phyloP scores from a whole-genome alignment of 2,329 filamentous ascomycete genomes.

The Aspergillus eucalypticola region DNA sequence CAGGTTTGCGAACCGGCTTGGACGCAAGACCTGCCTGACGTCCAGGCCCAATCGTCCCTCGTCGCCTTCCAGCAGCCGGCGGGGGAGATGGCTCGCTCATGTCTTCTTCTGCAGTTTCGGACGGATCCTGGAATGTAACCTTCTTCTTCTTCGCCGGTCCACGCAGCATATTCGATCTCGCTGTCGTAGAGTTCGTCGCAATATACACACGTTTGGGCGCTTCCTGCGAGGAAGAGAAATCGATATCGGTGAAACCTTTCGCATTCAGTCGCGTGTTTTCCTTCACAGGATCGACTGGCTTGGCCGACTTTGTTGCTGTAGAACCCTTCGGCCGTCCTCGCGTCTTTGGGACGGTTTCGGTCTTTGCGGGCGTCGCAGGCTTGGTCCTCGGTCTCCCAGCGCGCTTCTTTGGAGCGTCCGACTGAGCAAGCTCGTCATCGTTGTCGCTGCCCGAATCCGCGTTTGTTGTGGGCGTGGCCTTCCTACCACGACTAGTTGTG shows the following conservation, averaged over 20 bases:
- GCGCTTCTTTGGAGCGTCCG: slow-evolving; percentile 25
- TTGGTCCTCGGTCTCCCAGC: slow-evolving; percentile 21
- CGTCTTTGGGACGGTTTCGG: slow-evolving; percentile 21
- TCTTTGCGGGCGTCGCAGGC: slow-evolving; percentile 14
- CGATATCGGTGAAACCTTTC: slow-evolving; percentile 3
- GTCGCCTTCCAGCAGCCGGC: slow-evolving; percentile 25
- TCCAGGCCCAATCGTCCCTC: slow-evolving; percentile 21
- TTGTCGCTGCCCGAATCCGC: slow-evolving; percentile 21
- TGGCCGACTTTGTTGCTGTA: slow-evolving; percentile 19
- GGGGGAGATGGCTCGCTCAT: slow-evolving; percentile 28
- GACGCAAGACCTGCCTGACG: slow-evolving; percentile 43
- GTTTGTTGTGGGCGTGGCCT: slow-evolving; percentile 3
- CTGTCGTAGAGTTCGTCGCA: slow-evolving; percentile 30
- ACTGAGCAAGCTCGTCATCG: slow-evolving; percentile 28
- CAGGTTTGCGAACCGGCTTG: slow-evolving; percentile 49
- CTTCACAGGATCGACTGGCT: slow-evolving; percentile 14
- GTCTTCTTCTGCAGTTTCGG: slow-evolving; percentile 47
- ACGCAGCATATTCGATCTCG: slow-evolving; percentile 33
- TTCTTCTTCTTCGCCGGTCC: slow-evolving; percentile 45
- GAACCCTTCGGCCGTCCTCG: slow-evolving; percentile 35
- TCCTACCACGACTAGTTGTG: slow-evolving; percentile 15
- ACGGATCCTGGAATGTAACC: slow-evolving; percentile 49
- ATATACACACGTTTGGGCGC: slow-evolving; percentile 28
- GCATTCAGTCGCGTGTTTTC: slow-evolving; percentile 19
- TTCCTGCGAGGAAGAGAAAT: slow-evolving; percentile 13